Percentiles rank a stretch among this genome's conserved stretches.
These are phyloP conservation scores for Scedosporium dehoogii DNA, from an alignment of 2,329 filamentous ascomycete genomes.

Conservation along the genomic window DNA sequence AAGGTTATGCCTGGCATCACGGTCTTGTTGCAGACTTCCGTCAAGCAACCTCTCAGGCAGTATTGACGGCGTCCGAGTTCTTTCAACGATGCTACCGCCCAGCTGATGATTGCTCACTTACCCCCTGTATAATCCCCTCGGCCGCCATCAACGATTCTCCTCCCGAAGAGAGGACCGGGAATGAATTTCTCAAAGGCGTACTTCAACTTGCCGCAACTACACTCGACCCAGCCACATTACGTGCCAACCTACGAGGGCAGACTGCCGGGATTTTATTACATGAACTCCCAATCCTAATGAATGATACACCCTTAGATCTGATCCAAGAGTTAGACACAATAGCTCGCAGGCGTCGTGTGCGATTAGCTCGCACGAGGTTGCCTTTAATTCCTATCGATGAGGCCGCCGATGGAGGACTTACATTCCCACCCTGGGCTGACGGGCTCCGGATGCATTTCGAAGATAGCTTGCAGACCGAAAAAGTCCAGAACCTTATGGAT, in stretches of 20 bases:
- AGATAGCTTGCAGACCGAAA: slow-evolving; percentile 3
- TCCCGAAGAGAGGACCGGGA: neutral
- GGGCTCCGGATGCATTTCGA: slow-evolving; percentile 8
- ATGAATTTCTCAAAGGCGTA: neutral
- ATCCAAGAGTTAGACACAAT: neutral
- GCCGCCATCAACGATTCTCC: neutral
- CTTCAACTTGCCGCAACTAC: neutral
- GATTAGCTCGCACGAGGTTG: neutral
- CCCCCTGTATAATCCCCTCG: neutral
- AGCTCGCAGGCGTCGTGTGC: neutral
- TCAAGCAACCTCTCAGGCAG: neutral
- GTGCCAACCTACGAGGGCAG: neutral
- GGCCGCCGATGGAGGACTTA: slow-evolving; percentile 8
- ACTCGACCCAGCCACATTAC: neutral
- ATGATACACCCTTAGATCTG: neutral
- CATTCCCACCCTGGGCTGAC: slow-evolving; percentile 5
- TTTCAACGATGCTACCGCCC: neutral
- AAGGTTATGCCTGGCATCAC: slow-evolving; percentile 5
- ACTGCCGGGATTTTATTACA: neutral
- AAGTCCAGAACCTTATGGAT: slow-evolving; percentile 7
- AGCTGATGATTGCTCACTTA: neutral
- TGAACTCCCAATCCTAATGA: neutral
- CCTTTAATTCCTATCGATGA: slow-evolving; percentile 10
- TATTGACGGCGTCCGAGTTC: neutral
- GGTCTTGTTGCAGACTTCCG: slow-evolving; percentile 3